Evolutionary conservation across 2,329 filamentous ascomycete species (phyloP).

Genomic region (Trichophyton simii): DNA sequence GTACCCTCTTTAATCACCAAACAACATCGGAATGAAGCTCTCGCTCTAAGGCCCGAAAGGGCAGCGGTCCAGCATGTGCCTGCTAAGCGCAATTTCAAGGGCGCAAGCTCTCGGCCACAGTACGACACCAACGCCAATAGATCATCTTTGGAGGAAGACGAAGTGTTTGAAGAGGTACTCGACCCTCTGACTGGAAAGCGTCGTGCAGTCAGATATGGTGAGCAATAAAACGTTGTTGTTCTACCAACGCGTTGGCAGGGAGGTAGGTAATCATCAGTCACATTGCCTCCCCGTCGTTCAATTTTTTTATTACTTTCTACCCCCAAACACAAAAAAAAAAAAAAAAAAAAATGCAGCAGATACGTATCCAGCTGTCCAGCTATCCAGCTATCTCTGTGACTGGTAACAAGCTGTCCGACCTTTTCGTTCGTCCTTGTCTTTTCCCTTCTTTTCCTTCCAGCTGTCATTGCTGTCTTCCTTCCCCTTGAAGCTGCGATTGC

Average conservation of each 20-base stretch:
- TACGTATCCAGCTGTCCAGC: too few relatives aligned
- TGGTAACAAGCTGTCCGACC: background rate
- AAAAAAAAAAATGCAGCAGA: too few relatives aligned
- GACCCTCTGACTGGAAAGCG: constrained; percentile 15
- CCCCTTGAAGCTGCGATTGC: background rate
- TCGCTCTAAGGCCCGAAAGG: background rate
- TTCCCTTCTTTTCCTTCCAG: background rate
- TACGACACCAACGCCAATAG: background rate
- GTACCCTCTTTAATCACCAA: background rate
- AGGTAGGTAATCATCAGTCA: background rate
- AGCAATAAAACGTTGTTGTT: background rate
- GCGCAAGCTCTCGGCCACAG: background rate
- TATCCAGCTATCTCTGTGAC: too few relatives aligned
- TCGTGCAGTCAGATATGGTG: constrained; percentile 13
- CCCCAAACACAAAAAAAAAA: too few relatives aligned
- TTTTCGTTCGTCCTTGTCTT: background rate
- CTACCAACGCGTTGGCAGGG: background rate
- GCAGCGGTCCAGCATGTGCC: background rate
- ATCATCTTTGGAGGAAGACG: constrained; percentile 13
- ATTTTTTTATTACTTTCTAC: background rate
- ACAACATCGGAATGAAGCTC: background rate
- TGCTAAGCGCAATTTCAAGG: background rate
- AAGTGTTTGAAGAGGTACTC: constrained; percentile 16
- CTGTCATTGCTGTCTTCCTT: background rate
- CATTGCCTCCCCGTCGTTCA: background rate